Evolutionary conservation across 352 stramenopile genomes (phyloP).

Genomic region (Globisporangium heterothallicum): DNA sequence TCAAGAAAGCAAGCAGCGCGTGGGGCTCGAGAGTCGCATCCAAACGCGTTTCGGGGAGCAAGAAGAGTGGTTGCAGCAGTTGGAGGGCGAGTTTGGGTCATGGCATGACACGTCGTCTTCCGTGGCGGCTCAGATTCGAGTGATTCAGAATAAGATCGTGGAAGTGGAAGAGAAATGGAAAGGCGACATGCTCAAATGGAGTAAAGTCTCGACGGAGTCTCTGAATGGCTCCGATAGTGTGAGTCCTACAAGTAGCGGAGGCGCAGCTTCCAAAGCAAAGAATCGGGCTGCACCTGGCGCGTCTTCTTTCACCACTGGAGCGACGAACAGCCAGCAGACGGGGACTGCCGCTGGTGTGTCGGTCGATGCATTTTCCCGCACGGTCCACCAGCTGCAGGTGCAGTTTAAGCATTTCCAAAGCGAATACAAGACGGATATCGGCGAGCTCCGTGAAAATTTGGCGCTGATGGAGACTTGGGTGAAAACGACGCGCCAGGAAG

Average conservation of each 20-base stretch:
- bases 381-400: slow-evolving; percentile 27
- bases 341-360: too few relatives aligned
- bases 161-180: slow-evolving; percentile 26
- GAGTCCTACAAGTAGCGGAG: slow-evolving; percentile 6
- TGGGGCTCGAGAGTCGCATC: slow-evolving; percentile 56
- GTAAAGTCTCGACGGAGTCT: slow-evolving; percentile 13
- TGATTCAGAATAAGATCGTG: slow-evolving; percentile 22
- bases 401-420: slow-evolving; percentile 35
- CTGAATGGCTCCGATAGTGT: background rate
- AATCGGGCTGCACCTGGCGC: background rate
- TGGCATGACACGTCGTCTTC: slow-evolving; percentile 39
- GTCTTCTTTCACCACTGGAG: background rate
- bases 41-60: slow-evolving; percentile 50
- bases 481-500: slow-evolving; percentile 37
- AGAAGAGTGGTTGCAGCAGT: slow-evolving; percentile 77
- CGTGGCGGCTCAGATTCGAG: slow-evolving; percentile 24
- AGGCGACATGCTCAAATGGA: slow-evolving; percentile 25
- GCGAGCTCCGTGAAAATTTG: slow-evolving; percentile 31
- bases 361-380: slow-evolving; percentile 12
- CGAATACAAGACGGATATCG: slow-evolving; percentile 29
- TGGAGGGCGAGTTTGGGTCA: slow-evolving; percentile 61
- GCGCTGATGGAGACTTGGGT: slow-evolving; percentile 36
- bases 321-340: too few relatives aligned
- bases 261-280: slow-evolving; percentile 7
- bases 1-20: slow-evolving; percentile 59